Base-by-base conservation (phyloP, 192 early-diverging fungal species). In the Paraglomus brasilianum region DNA sequence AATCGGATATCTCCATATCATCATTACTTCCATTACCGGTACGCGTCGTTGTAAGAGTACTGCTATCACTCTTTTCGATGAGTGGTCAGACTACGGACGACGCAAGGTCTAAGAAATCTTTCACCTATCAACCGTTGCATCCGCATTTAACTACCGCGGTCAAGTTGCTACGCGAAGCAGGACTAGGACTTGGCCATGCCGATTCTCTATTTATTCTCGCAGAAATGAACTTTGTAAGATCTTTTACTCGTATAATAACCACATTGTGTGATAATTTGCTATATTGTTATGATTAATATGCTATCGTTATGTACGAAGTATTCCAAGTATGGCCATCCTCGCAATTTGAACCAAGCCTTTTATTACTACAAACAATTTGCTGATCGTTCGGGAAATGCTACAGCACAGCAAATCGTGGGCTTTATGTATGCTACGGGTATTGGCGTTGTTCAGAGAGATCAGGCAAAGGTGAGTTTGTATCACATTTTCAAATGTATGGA, bases 341-440 rank as follows among this genome's bases (percentile, higher is more conserved):
- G 85, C 19, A 85, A 93, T 73, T 70, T 85, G 13, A 59, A 74
- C 1, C 61, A 75, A 14, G 91, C 93, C 30, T 88, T 89, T 66
- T 57, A 77, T 14, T 82, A 88, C 66, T 95, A 91, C 74, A 66
- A 75, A 59, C 40, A 69, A 45, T 78, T 92, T 39, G 87, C 91
- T 2, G 75, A 83, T 39, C 61, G 73, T 40, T 85, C 78, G 30
- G 95, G 94, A 57, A 89, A 93, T 73, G 82, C 91, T 3, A 82
- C 87, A 11, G 95, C 92, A 14, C 97, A 95, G 72, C 89, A 95
- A 36, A 91, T 91, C 82, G 75, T 97, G 5, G 97, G 95, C 13
- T 85, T 95, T 55, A 87, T 95, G 76, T 91, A 97, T 76, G 89
- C 95, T 11, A 95, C 95, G 0, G 95, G 94, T 1, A 64, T 97